Conservation (phyloP, 495 filamentous ascomycete genomes). For the Penicillium tannophilum region DNA sequence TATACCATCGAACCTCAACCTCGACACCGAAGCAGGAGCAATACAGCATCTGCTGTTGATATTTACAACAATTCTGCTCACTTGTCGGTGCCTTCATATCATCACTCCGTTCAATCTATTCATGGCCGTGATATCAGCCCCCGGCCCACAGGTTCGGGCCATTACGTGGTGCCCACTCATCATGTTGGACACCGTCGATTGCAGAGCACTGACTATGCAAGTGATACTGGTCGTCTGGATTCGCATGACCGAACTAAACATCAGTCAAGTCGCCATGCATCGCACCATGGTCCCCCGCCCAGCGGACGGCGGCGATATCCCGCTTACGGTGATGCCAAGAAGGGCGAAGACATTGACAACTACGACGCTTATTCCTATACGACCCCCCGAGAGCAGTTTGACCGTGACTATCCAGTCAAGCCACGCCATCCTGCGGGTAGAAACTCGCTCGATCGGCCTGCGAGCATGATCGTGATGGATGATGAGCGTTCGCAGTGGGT, state of each 20-base stretch:
- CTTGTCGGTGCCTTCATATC: conserved; percentile 31
- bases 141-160: conserved; percentile 28
- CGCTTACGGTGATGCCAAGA: conserved; percentile 34
- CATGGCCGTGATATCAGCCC: conserved; percentile 37
- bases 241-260: conserved; percentile 19
- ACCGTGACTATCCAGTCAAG: conserved; percentile 61
- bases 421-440: conserved; percentile 51
- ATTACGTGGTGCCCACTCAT: conserved; percentile 32
- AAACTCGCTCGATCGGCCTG: conserved; percentile 56
- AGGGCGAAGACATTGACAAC: conserved; percentile 64
- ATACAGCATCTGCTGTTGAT: conserved; percentile 36
- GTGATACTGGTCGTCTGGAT: conserved; percentile 38
- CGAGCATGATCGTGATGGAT: conserved; percentile 64
- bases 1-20: conserved; percentile 44
- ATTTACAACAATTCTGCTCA: conserved; percentile 28
- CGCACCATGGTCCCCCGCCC: conserved; percentile 30
- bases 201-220: conserved; percentile 42
- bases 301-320: conserved; percentile 31
- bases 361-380: conserved; percentile 70
- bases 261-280: conserved; percentile 16
- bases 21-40: conserved; percentile 39
- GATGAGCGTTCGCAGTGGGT: conserved; percentile 49
- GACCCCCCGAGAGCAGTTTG: conserved; percentile 66
- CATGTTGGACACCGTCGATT: conserved; percentile 30
- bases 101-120: conserved; percentile 33